Evolutionary conservation across 208 protist genomes (phyloP).

Genomic region (Acanthamoeba triangularis): DNA sequence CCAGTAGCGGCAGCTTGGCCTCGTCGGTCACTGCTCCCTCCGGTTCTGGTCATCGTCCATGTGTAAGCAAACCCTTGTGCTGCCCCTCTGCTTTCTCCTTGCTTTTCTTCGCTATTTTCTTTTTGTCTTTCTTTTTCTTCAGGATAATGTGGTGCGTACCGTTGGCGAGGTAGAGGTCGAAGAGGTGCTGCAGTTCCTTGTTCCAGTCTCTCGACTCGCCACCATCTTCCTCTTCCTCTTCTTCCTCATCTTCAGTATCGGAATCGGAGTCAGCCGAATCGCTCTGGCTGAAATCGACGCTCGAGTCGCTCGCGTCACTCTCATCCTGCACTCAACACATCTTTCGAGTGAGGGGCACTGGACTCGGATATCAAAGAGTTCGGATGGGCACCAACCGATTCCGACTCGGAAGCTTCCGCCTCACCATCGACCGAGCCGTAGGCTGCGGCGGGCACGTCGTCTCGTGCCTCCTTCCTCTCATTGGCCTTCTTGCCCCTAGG

Average conservation of each 20-base stretch:
- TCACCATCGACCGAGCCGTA: not conserved
- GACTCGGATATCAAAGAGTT: not conserved
- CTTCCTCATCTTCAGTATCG: not conserved
- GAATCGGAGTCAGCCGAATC: not conserved
- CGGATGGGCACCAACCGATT: not conserved
- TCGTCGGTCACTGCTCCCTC: not conserved
- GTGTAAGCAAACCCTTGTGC: not conserved
- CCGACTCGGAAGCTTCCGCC: not conserved
- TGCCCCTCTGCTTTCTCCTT: too few species aligned
- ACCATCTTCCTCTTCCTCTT: not conserved
- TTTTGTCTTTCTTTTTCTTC: not conserved
- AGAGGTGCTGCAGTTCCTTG: conserved; percentile 21
- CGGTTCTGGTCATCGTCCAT: not conserved
- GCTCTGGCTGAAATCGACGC: not conserved
- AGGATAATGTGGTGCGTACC: not conserved
- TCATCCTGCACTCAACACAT: not conserved
- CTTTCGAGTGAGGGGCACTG: not conserved
- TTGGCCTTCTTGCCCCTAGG: too few species aligned
- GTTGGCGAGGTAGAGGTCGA: conserved; percentile 13
- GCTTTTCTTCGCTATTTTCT: not conserved
- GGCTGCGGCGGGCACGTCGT: not conserved
- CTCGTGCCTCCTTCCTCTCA: not conserved
- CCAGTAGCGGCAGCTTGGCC: not conserved
- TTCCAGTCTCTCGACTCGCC: not conserved
- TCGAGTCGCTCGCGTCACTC: not conserved